Base-by-base conservation (phyloP, 768 basidiomycete species). In the Vararia minispora region DNA sequence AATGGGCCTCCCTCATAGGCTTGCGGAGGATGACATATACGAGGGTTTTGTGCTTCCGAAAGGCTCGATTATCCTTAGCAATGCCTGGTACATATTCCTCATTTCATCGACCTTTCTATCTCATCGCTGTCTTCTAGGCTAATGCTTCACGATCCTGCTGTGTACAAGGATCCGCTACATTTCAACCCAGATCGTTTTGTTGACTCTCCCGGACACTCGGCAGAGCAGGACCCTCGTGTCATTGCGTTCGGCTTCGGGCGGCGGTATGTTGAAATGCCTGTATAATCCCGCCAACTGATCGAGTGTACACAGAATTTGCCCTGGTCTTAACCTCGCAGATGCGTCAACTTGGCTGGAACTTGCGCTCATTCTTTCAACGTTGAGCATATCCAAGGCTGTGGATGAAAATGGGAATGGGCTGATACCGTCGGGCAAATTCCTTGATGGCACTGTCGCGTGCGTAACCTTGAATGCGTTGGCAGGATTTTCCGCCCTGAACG, bases 31-130 rank as follows among this genome's bases (percentile, higher is more conserved):
- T 6, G 32, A 46, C 12, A 32, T 17, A 0, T 18, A 33, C 12
- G 3, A 28, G 10, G 44, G 40, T 4, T 46, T 42, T 28, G n/a
- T 36, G 22, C 35, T 67, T n/a, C 63, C 63, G 4, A 59, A 58
- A 31, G 63, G 58, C 7, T 55, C 61, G 0, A 49, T 60, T 26
- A 43, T 64, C 14, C 46, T 62, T 35, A 42, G 55, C 0, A 65
- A 65, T 35, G 49, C 57, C 34, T 58, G 56, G 63, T 63, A 34
- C 12, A 47, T 23, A 5, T 14, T 2, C 10, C 13, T 31, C 5
- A 7, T 8, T 8, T 5, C 3, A 28, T 22, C 6, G 2, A 26
- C 17, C 12, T 2, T 23, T 9, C 20, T 17, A 8, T 18, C 3
- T 17, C 12, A 14, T 7, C n/a, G 35, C 21, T 13, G 16, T 11